phyloP scores from a whole-genome alignment of 2,329 filamentous ascomycete species.

The Clarireedia monteithiana region DNA sequence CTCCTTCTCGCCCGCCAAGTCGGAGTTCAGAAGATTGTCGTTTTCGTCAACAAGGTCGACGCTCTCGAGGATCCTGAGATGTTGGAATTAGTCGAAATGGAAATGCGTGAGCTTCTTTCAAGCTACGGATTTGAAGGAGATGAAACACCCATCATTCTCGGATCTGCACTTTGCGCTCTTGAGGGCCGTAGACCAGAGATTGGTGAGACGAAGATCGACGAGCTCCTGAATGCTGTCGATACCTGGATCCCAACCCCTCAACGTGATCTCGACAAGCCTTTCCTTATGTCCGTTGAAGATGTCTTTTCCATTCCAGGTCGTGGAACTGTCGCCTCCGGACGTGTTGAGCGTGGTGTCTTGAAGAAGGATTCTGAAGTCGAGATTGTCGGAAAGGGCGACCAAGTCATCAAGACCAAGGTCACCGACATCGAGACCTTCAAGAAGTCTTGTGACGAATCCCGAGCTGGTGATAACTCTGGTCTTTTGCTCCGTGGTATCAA shows the following conservation, averaged over 20 bases:
- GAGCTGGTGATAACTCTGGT: conserved; percentile 96
- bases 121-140: conserved; percentile 97
- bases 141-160: conserved; percentile 94
- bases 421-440: conserved; percentile 99
- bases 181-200: conserved; percentile 84
- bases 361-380: conserved; percentile 95
- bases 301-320: conserved; percentile 86
- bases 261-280: conserved; percentile 95
- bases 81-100: conserved; percentile 99
- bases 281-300: conserved; percentile 97
- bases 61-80: conserved; percentile 96
- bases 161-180: conserved; percentile 89
- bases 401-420: conserved; percentile 94
- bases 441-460: conserved; percentile 96
- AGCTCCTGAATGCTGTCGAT: conserved; percentile 85
- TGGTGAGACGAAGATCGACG: conserved; percentile 79
- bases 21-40: conserved; percentile 94
- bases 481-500: conserved; percentile 92
- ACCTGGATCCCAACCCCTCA: conserved; percentile 92
- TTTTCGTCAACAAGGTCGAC: conserved; percentile 99
- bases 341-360: conserved; percentile 89
- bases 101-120: conserved; percentile 94
- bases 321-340: conserved; percentile 93
- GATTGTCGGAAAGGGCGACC: conserved; percentile 77
- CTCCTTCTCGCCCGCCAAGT: conserved; percentile 96